phyloP scores from a whole-genome alignment of 1,284 basidiomycete genomes.

The Ceratobasidium theobromae region DNA sequence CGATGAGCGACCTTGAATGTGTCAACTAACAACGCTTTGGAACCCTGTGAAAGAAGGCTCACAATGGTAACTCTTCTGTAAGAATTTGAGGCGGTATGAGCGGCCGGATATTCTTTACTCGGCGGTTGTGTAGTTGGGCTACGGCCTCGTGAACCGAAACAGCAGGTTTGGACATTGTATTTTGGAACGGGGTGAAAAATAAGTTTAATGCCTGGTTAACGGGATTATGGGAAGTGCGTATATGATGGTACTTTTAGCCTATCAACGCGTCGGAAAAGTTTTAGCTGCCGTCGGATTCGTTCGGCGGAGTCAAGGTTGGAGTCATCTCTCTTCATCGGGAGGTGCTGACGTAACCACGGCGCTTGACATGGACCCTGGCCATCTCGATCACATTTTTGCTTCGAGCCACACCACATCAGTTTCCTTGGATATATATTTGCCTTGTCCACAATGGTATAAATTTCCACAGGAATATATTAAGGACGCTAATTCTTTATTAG shows the following conservation, averaged over 20 bases:
- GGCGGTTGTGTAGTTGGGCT: conserved; percentile 77
- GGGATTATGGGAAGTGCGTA: neutral
- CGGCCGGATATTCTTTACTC: conserved; percentile 83
- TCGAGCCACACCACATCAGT: conserved; percentile 8
- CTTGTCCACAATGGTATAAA: neutral
- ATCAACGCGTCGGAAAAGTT: conserved; percentile 4
- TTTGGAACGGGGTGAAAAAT: too few species aligned
- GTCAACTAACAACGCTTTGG: conserved; percentile 41
- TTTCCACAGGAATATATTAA: neutral
- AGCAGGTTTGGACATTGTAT: conserved; percentile 25
- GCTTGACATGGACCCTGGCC: conserved; percentile 23
- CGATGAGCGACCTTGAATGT: conserved; percentile 58
- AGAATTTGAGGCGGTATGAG: conserved; percentile 91
- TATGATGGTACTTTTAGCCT: too few species aligned
- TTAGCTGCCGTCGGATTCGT: conserved; percentile 12
- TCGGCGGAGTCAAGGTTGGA: neutral
- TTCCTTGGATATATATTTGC: neutral
- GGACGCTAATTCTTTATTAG: conserved; percentile 31
- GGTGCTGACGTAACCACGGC: conserved; percentile 11
- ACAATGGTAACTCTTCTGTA: conserved; percentile 83
- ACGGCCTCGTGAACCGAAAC: conserved; percentile 71
- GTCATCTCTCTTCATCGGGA: conserved; percentile 19
- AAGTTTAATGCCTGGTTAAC: too few species aligned
- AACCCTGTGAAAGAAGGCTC: conserved; percentile 40
- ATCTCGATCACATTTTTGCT: conserved; percentile 33